Conservation (phyloP, 805 yeast species). For the Dipodascus albidus region DNA sequence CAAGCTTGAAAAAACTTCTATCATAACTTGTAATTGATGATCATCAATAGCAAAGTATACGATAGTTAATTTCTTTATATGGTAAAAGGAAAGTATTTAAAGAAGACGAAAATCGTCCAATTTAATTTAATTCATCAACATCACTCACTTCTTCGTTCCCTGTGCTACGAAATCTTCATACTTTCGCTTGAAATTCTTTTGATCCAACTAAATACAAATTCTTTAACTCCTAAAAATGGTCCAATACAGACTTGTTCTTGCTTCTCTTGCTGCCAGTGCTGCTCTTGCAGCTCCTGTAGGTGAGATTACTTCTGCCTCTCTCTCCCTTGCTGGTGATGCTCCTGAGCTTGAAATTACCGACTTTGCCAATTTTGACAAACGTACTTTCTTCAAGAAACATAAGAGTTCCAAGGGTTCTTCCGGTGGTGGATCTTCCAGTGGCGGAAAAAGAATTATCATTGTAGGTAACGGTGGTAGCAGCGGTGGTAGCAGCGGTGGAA, state of each 20-base stretch:
- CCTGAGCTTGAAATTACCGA: background rate
- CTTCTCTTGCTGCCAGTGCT: slow-evolving; percentile 1
- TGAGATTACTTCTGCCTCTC: background rate
- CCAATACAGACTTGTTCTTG: background rate
- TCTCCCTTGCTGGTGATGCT: background rate
- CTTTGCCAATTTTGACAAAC: background rate
- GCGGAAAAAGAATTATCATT: background rate
- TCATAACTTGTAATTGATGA: background rate
- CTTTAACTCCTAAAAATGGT: background rate
- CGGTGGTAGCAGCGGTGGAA: background rate
- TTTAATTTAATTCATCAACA: background rate
- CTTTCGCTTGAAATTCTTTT: no score
- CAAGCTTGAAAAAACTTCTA: background rate
- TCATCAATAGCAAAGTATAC: no score
- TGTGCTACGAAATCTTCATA: background rate
- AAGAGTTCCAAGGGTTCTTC: background rate
- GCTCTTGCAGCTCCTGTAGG: background rate
- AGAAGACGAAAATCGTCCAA: background rate
- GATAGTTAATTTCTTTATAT: no score
- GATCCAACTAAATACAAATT: no score
- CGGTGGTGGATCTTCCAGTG: background rate
- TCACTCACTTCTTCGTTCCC: background rate
- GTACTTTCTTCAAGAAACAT: background rate
- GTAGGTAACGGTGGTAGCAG: background rate
- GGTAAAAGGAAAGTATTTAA: background rate